Conservation (phyloP, 2,329 filamentous ascomycete species). For the Aciculosporium take region DNA sequence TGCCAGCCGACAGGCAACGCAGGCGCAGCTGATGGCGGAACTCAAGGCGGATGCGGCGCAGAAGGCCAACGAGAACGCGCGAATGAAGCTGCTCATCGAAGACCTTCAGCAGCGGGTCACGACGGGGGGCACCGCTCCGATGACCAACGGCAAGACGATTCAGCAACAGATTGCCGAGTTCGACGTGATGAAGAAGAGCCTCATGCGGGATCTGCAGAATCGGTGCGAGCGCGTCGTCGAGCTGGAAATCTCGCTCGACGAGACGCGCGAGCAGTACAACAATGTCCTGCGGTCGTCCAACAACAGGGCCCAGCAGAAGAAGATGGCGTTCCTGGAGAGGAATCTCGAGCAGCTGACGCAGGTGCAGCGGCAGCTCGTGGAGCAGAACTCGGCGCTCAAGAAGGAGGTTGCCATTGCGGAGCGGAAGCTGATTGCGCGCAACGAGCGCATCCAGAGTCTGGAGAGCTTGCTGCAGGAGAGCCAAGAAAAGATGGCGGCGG, state of each 20-base stretch:
- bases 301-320: constrained; percentile 98
- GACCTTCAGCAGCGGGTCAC: constrained; percentile 64
- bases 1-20: constrained; percentile 57
- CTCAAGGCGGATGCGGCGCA: constrained; percentile 61
- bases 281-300: constrained; percentile 93
- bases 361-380: constrained; percentile 91
- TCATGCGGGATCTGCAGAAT: constrained; percentile 98
- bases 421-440: constrained; percentile 87
- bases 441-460: constrained; percentile 90
- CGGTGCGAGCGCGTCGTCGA: constrained; percentile 96
- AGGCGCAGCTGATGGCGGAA: constrained; percentile 59
- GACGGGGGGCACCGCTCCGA: constrained; percentile 38
- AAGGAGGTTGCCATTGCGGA: constrained; percentile 99
- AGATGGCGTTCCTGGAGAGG: constrained; percentile 98
- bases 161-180: constrained; percentile 98
- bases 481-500: constrained; percentile 93
- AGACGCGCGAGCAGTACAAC: constrained; percentile 98
- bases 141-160: constrained; percentile 74
- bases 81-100: constrained; percentile 67
- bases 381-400: constrained; percentile 94
- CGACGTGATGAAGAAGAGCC: constrained; percentile 98
- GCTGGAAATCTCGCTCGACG: constrained; percentile 92
- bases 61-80: constrained; percentile 68
- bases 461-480: constrained; percentile 89
- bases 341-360: constrained; percentile 96